Percentiles rank a stretch among this genome's conserved stretches.
Conservation (phyloP, 2,329 filamentous ascomycete species). For the Stachybotrys echinatus region DNA sequence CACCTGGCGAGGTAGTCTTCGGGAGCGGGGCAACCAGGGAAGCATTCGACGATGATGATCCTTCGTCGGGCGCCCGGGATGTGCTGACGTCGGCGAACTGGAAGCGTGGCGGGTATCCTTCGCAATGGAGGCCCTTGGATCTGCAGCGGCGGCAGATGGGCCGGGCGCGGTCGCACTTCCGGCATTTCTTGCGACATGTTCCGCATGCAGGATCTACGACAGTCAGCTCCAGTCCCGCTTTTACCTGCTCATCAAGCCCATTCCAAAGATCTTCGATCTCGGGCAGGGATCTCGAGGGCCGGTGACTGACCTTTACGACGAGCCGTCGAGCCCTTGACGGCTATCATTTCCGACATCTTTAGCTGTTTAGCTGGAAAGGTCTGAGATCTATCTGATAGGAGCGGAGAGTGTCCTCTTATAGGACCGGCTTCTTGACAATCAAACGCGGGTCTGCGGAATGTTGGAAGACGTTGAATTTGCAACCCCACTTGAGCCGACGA, state of each 20-base stretch:
- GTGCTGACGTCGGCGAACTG: slow-evolving; percentile 17
- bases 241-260: too few relatives aligned
- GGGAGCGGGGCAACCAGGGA: too few relatives aligned
- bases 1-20: too few relatives aligned
- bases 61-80: slow-evolving; percentile 2
- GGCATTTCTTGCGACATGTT: slow-evolving; percentile 24
- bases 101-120: slow-evolving; percentile 22
- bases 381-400: not conserved
- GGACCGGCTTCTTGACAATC: too few relatives aligned
- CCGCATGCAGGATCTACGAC: slow-evolving; percentile 21
- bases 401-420: too few relatives aligned
- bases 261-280: too few relatives aligned
- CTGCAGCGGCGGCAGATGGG: slow-evolving; percentile 21
- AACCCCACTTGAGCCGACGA: too few relatives aligned
- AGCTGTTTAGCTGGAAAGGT: not conserved
- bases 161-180: slow-evolving; percentile 22
- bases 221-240: too few relatives aligned
- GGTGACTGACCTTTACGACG: slow-evolving; percentile 15
- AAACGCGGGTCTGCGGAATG: too few relatives aligned
- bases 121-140: slow-evolving; percentile 20
- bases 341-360: not conserved
- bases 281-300: too few relatives aligned
- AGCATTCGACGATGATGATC: too few relatives aligned
- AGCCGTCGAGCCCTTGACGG: slow-evolving; percentile 10
- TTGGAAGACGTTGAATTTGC: too few relatives aligned